A percentile compares a stretch with the other conserved stretches of the same genome.
Evolutionary conservation across 345 rosid genomes (phyloP).

Genomic region (Tarenaya hassleriana): DNA sequence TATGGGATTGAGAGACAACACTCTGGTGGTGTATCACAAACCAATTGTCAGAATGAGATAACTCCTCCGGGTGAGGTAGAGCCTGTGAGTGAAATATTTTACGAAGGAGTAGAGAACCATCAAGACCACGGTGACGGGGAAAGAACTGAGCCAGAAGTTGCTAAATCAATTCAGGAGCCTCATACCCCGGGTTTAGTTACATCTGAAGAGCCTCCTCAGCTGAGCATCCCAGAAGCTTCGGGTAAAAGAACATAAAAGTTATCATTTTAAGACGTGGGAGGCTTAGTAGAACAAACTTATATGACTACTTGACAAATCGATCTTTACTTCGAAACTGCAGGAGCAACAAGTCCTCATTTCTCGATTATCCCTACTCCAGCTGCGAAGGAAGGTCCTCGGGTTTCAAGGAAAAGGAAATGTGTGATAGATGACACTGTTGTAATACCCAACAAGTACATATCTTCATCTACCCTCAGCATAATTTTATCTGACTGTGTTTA

Average conservation of each 20-base stretch:
- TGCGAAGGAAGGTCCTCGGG: constrained; percentile 43
- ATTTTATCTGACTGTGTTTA: neutral
- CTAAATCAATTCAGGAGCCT: constrained; percentile 22
- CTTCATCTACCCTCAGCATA: constrained; percentile 4
- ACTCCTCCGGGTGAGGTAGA: constrained; percentile 2
- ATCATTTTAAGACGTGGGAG: neutral
- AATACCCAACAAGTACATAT: constrained; percentile 60
- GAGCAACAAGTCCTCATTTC: constrained; percentile 37
- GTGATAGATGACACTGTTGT: constrained; percentile 46
- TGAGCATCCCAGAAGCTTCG: constrained; percentile 35
- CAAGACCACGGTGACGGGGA: constrained; percentile 25
- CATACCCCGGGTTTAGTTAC: constrained; percentile 30
- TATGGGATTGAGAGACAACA: constrained; percentile 14
- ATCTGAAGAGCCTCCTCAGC: constrained; percentile 35
- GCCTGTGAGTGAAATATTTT: constrained; percentile 13
- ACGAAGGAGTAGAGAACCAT: constrained; percentile 34
- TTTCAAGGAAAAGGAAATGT: constrained; percentile 52
- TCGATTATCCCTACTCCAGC: constrained; percentile 55
- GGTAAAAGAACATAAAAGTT: constrained; percentile 24
- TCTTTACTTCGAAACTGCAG: constrained; percentile 29
- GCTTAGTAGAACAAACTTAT: constrained; percentile 1
- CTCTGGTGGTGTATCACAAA: constrained; percentile 17
- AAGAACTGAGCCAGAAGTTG: constrained; percentile 22
- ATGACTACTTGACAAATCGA: neutral
- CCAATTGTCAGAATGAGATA: constrained; percentile 22